These are phyloP conservation scores for Begonia fuchsioides DNA, from an alignment of 306 rosid species.

Conservation along the genomic window DNA sequence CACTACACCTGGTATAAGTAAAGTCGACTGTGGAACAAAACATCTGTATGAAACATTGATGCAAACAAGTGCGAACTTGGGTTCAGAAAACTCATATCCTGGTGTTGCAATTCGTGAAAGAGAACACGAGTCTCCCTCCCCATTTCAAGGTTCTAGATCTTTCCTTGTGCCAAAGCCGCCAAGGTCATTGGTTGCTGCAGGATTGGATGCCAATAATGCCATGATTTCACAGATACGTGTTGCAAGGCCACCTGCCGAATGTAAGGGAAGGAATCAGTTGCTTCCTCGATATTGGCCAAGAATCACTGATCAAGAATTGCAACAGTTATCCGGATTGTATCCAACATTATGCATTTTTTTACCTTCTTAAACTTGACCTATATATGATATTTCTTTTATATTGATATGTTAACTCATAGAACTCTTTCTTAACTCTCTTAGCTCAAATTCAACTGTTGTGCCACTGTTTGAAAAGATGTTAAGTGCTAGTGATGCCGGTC, in stretches of 20 bases:
- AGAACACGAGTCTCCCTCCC: conserved; percentile 42
- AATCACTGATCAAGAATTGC: conserved; percentile 93
- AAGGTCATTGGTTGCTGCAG: conserved; percentile 40
- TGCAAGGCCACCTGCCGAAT: conserved; percentile 99
- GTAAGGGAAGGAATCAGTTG: conserved; percentile 91
- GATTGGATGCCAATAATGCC: conserved; percentile 51
- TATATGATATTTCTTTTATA: conserved; percentile 9
- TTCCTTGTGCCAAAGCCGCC: conserved; percentile 82
- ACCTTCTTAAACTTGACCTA: neutral
- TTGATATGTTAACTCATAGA: conserved; percentile 6
- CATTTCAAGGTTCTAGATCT: conserved; percentile 57
- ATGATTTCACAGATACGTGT: conserved; percentile 73
- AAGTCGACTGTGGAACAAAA: conserved; percentile 34
- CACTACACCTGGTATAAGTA: conserved; percentile 37
- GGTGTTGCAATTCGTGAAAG: conserved; percentile 40
- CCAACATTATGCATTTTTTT: conserved; percentile 24
- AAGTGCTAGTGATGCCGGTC: conserved; percentile 99
- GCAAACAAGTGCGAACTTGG: conserved; percentile 60
- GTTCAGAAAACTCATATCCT: conserved; percentile 40
- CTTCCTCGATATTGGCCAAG: conserved; percentile 99
- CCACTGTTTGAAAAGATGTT: conserved; percentile 98
- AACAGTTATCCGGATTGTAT: conserved; percentile 98
- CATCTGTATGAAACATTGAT: conserved; percentile 53
- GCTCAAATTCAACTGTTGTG: conserved; percentile 76
- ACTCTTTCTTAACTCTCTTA: conserved; percentile 42